Conservation (phyloP, 306 rosid species). For the Fagus crenata region DNA sequence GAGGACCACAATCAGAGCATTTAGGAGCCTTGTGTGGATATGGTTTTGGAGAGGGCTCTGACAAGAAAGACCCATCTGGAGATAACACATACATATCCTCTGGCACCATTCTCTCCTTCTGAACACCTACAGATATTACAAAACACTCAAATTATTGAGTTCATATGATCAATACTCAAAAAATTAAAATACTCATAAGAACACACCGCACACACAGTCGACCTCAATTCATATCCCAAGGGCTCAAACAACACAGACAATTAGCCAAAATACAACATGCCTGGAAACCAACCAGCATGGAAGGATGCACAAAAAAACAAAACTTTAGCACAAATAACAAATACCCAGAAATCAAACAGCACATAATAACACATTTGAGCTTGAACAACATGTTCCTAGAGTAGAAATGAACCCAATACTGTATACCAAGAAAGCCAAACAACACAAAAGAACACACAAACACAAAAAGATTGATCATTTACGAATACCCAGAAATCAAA, state of each 20-base stretch:
- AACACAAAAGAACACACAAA: constrained; percentile 1
- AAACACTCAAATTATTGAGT: constrained; percentile 9
- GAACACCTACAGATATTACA: constrained; percentile 66
- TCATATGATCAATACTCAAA: constrained; percentile 8
- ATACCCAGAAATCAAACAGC: constrained; percentile 27
- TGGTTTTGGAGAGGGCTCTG: constrained; percentile 79
- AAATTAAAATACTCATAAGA: constrained; percentile 10
- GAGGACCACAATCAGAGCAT: constrained; percentile 87
- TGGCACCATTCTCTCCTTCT: constrained; percentile 91
- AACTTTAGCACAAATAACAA: constrained; percentile 9
- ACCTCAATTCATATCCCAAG: not conserved
- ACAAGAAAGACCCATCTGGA: constrained; percentile 61
- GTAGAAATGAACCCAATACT: not conserved
- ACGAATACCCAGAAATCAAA: constrained; percentile 12
- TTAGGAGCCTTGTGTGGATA: constrained; percentile 92
- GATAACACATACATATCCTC: constrained; percentile 90
- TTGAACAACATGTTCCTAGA: not conserved
- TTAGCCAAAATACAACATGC: constrained; percentile 14
- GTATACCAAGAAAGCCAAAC: constrained; percentile 23
- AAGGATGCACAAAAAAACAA: constrained; percentile 4
- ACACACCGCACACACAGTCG: constrained; percentile 14
- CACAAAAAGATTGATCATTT: not conserved
- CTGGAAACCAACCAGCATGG: not conserved
- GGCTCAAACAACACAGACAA: constrained; percentile 5
- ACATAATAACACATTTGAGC: not conserved